These are phyloP conservation scores for Taiozyma onychis DNA, from an alignment of 1,139 yeast genomes.

Conservation along the genomic window DNA sequence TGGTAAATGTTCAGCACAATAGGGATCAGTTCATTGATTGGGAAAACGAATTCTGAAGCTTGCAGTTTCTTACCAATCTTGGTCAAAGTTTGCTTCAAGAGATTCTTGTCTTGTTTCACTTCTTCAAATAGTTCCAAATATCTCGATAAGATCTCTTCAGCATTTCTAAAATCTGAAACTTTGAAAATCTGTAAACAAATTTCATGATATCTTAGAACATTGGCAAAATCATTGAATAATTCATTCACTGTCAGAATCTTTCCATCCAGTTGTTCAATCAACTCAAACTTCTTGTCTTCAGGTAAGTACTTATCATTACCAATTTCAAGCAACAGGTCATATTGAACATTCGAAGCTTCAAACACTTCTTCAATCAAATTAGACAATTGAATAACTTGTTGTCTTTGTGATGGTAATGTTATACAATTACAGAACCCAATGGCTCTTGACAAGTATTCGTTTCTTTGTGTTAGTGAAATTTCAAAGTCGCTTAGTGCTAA, in stretches of 20 bases:
- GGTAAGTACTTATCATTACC: slow-evolving; percentile 53
- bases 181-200: slow-evolving; percentile 74
- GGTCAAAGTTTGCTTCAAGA: slow-evolving; percentile 34
- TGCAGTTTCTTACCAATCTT: slow-evolving; percentile 43
- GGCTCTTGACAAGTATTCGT: slow-evolving; percentile 87
- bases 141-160: slow-evolving; percentile 64
- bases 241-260: slow-evolving; percentile 69
- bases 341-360: slow-evolving; percentile 85
- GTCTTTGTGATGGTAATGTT: slow-evolving; percentile 73
- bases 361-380: slow-evolving; percentile 71
- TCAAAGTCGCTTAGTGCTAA: slow-evolving; percentile 73
- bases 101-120: slow-evolving; percentile 20
- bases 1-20: slow-evolving; percentile 34
- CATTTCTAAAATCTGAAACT: slow-evolving; percentile 72
- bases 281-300: slow-evolving; percentile 35
- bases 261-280: slow-evolving; percentile 52
- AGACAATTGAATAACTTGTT: slow-evolving; percentile 66
- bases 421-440: slow-evolving; percentile 88
- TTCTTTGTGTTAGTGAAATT: slow-evolving; percentile 63
- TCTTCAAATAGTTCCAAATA: slow-evolving; percentile 62
- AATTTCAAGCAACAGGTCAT: slow-evolving; percentile 64
- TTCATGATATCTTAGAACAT: slow-evolving; percentile 83
- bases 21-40: slow-evolving; percentile 66
- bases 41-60: slow-evolving; percentile 72
- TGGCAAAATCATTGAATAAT: slow-evolving; percentile 79